Evolutionary conservation across 2,329 filamentous ascomycete species (phyloP).

Genomic region (Trichoderma sp.): DNA sequence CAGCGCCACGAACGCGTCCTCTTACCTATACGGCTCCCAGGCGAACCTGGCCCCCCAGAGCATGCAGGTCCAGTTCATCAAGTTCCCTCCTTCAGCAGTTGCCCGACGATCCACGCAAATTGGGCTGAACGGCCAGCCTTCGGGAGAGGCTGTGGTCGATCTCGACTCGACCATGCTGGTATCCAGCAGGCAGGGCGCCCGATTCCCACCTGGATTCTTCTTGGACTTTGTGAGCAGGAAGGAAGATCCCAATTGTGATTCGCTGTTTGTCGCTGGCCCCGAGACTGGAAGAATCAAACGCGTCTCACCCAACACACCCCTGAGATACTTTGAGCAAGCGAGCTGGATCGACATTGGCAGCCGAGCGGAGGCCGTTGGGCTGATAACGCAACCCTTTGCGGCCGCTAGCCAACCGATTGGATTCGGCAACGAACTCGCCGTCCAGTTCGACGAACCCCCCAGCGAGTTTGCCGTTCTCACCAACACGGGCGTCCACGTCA

Average conservation of each 20-base stretch:
- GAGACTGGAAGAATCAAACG: conserved; percentile 83
- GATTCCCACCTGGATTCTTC: conserved; percentile 87
- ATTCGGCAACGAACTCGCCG: conserved; percentile 92
- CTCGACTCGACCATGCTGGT: conserved; percentile 53
- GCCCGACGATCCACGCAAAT: conserved; percentile 38
- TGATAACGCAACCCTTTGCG: conserved; percentile 72
- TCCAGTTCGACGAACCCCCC: conserved; percentile 85
- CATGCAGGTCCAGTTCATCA: conserved; percentile 97
- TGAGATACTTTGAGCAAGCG: conserved; percentile 75
- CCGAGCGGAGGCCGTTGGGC: conserved; percentile 74
- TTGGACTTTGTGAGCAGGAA: conserved; percentile 75
- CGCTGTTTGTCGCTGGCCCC: conserved; percentile 81
- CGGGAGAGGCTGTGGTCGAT: conserved; percentile 49
- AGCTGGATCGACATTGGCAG: conserved; percentile 77
- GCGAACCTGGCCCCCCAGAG: conserved; percentile 75
- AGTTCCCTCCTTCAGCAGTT: conserved; percentile 71
- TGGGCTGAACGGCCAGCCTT: conserved; percentile 30
- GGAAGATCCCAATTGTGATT: conserved; percentile 63
- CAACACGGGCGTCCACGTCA: conserved; percentile 84
- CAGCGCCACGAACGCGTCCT: conserved; percentile 80
- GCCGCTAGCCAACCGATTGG: conserved; percentile 69
- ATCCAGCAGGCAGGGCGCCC: conserved; percentile 54
- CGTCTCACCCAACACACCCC: conserved; percentile 53
- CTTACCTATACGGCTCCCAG: conserved; percentile 62
- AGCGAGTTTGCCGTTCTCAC: conserved; percentile 90